phyloP scores from a whole-genome alignment of 345 rosid genomes.

The Eucalyptus guilfoylei region DNA sequence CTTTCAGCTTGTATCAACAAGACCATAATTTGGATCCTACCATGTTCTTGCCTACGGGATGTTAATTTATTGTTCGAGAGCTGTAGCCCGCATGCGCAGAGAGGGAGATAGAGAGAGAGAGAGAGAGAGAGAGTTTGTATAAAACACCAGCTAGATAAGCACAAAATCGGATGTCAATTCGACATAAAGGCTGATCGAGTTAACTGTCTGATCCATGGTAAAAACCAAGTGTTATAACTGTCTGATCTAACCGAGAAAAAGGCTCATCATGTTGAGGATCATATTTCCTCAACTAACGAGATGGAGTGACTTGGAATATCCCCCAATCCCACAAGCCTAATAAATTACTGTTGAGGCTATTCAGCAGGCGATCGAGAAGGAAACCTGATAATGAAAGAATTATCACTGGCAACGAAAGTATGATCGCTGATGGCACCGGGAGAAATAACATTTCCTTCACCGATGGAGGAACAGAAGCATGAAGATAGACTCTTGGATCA shows the following conservation, averaged over 20 bases:
- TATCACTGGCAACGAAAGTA: not conserved
- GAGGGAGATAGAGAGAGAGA: not conserved
- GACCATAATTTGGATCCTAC: not conserved
- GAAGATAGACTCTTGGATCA: not conserved
- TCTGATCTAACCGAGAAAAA: not conserved
- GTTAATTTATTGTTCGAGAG: not conserved
- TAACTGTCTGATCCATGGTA: not conserved
- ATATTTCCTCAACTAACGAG: not conserved
- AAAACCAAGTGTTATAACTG: not conserved
- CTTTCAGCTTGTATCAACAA: not conserved
- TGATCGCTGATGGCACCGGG: not conserved
- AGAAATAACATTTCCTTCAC: not conserved
- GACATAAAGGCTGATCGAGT: not conserved
- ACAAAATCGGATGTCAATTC: not conserved
- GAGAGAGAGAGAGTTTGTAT: not conserved
- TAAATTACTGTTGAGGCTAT: not conserved
- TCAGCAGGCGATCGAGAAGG: not conserved
- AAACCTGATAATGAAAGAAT: not conserved
- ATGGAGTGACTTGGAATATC: not conserved
- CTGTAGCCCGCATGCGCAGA: not conserved
- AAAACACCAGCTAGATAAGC: not conserved
- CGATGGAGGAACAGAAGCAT: not conserved
- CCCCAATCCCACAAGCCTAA: not conserved
- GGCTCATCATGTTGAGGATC: not conserved
- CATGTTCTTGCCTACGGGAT: not conserved